These are phyloP conservation scores for Besnoitia besnoiti DNA, from an alignment of 169 alveolate species.

Conservation along the genomic window DNA sequence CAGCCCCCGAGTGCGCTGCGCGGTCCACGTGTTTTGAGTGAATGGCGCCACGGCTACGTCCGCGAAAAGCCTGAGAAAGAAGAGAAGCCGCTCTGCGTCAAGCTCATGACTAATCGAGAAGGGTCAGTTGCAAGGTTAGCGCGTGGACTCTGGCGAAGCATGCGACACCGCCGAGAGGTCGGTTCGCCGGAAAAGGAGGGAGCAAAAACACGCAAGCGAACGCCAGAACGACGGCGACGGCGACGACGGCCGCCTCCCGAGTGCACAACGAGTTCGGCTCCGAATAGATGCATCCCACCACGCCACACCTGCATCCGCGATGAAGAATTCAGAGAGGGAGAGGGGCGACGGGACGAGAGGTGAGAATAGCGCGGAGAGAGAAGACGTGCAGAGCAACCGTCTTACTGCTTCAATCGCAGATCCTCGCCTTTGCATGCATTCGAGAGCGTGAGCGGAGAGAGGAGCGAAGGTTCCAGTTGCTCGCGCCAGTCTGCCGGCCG, in stretches of 20 bases:
- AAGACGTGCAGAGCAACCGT: background rate
- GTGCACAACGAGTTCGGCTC: no score
- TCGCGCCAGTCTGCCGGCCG: constrained; percentile 22
- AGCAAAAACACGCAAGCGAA: background rate
- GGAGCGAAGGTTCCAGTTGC: constrained; percentile 20
- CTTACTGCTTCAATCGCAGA: background rate
- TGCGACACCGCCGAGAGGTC: background rate
- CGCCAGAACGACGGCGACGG: no score
- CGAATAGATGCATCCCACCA: no score
- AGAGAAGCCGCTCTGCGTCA: no score
- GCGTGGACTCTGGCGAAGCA: no score
- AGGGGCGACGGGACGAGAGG: background rate
- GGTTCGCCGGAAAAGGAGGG: background rate
- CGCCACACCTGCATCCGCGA: no score
- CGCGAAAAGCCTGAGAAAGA: background rate
- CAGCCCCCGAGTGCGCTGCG: background rate
- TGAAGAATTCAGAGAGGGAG: no score
- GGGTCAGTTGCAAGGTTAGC: background rate
- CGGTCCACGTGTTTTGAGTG: background rate
- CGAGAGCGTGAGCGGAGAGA: constrained; percentile 3
- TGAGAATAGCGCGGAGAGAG: background rate
- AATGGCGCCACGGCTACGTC: background rate
- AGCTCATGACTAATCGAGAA: no score
- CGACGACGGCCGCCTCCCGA: no score
- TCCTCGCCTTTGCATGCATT: background rate